Evolutionary conservation across 306 rosid species (phyloP), one percentile per base, ranked within the genome.

Genomic region (Vachellia pachyceras): DNA sequence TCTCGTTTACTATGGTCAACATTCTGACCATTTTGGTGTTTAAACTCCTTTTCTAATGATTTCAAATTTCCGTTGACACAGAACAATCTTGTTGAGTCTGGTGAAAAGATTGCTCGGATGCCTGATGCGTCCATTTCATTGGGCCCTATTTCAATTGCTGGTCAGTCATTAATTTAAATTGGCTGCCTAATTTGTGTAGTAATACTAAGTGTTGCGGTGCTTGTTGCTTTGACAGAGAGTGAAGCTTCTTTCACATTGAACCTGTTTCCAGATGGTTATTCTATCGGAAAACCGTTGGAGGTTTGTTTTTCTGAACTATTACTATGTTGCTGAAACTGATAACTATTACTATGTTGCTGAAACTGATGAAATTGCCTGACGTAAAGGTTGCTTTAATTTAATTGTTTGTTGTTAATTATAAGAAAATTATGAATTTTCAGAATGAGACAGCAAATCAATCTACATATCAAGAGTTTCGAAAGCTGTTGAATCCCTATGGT

Each of bases 401-500:
- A 78, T 44, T 86, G 45, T 52, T 29, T 73, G 57, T 69, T 82
- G 42, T 40, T 61, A 83, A 46, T 73, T 36, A n/a, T 72, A 6
- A 64, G 17, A 83, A 7, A 20, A 74, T 60, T 85, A 54, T 84
- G 65, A 61, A 78, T 84, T 78, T 89, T 65, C 92, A 96, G 99
- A 92, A 86, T 80, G 97, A 82, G 58, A 85, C 74, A 20, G 64
- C 84, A 3, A 83, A 85, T 80, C 93, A 85, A 54, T 63, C 83
- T 20, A 75, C 86, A 40, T 77, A 73, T 84, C 92, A 90, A 79
- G 94, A 90, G 73, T 84, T 82, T 77, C 91, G 88, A 2, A 96
- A 96, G 91, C 77, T 85, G 84, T 85, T 95, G 77, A 98, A 88
- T 82, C 99, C 98, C 25, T 96, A 96, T 86, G 99, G 92, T 81